Percentiles rank a stretch among this genome's conserved stretches.
These are phyloP conservation scores for Filobasidium floriforme DNA, from an alignment of 768 basidiomycete genomes.

Conservation along the genomic window DNA sequence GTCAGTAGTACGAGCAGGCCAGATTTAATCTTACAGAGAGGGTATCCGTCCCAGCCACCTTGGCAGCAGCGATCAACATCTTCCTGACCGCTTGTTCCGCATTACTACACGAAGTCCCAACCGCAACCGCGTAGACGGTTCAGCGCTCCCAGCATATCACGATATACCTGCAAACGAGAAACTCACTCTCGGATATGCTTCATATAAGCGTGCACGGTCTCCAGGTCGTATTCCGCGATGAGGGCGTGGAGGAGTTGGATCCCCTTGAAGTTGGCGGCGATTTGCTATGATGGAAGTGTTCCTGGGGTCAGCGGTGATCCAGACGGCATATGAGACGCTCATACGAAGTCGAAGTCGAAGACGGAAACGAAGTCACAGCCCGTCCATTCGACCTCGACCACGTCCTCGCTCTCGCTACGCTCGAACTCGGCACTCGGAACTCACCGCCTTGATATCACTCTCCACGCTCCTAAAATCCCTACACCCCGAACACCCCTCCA, in stretches of 20 bases:
- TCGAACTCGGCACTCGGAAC: slow-evolving; percentile 31
- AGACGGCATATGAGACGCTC: no score
- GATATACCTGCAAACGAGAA: not conserved
- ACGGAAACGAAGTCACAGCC: no score
- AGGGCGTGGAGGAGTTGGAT: slow-evolving; percentile 76
- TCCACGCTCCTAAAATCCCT: slow-evolving; percentile 81
- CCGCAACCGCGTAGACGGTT: no score
- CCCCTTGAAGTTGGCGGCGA: slow-evolving; percentile 68
- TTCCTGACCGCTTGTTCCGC: slow-evolving; percentile 80
- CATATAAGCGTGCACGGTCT: slow-evolving; percentile 90
- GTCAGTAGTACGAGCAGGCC: not conserved
- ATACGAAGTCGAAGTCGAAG: no score
- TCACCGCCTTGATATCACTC: slow-evolving; percentile 80
- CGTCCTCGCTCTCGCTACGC: not conserved
- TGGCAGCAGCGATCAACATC: slow-evolving; percentile 64
- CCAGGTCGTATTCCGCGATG: slow-evolving; percentile 74
- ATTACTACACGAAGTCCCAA: slow-evolving; percentile 59
- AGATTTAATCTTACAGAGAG: slow-evolving; percentile 9
- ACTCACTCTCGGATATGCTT: slow-evolving; percentile 48
- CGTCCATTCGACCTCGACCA: no score
- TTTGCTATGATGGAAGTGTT: no score
- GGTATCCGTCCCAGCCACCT: slow-evolving; percentile 3
- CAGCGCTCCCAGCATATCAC: not conserved
- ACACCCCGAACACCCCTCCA: slow-evolving; percentile 32
- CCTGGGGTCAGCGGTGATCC: no score